These are phyloP conservation scores for Kazachstania sp. DNA, from an alignment of 1,139 yeast genomes.

Conservation along the genomic window DNA sequence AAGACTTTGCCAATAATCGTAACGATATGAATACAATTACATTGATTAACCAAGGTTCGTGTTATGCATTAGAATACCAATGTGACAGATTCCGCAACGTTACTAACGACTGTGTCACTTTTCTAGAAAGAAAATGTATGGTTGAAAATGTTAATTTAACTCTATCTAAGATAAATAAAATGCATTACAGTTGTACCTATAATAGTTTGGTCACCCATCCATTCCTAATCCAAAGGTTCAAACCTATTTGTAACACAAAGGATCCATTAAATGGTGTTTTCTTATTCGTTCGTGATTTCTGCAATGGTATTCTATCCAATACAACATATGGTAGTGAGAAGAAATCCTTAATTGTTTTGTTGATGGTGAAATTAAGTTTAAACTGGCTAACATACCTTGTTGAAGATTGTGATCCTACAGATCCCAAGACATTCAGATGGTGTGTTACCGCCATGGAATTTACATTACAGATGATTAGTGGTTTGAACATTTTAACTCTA, in stretches of 20 bases:
- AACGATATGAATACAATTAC: conserved; percentile 58
- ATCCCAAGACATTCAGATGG: conserved; percentile 87
- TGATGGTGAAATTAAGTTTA: conserved; percentile 65
- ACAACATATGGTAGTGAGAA: conserved; percentile 49
- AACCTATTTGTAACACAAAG: conserved; percentile 52
- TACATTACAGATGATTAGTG: conserved; percentile 91
- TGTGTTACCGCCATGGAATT: conserved; percentile 92
- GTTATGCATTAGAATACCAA: conserved; percentile 39
- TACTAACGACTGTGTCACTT: conserved; percentile 45
- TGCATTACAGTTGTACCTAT: conserved; percentile 62
- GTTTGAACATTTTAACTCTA: conserved; percentile 76
- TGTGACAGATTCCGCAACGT: conserved; percentile 42
- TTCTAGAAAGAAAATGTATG: conserved; percentile 60
- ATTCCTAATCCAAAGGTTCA: conserved; percentile 40
- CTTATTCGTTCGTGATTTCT: conserved; percentile 75
- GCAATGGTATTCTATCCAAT: conserved; percentile 60
- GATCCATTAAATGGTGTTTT: conserved; percentile 72
- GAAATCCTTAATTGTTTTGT: conserved; percentile 62
- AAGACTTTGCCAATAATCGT: conserved; percentile 34
- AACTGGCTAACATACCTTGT: conserved; percentile 91
- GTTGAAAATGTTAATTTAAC: conserved; percentile 69
- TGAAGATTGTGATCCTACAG: conserved; percentile 92
- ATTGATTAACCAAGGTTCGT: conserved; percentile 59
- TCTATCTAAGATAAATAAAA: conserved; percentile 54
- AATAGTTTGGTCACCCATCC: conserved; percentile 59